Base-by-base conservation (phyloP, 2,329 filamentous ascomycete genomes). In the Fusarium longipes region DNA sequence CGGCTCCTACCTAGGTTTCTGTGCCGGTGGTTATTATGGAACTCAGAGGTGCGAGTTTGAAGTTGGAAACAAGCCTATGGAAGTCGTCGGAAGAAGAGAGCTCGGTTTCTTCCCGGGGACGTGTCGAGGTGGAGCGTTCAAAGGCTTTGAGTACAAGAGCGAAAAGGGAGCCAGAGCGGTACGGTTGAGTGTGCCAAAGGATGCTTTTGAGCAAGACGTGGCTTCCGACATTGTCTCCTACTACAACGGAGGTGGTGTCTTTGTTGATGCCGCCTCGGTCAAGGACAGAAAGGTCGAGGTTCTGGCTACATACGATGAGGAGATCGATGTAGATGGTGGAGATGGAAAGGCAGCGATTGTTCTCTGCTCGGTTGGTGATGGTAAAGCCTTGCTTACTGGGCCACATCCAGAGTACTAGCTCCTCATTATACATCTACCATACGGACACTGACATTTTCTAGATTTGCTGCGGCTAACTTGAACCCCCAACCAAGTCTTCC, bases 221-320 rank as follows among this genome's bases (percentile, higher is more conserved):
- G 86, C 89, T 0, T 84, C 87, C 2, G 81, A 83, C 2, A 92
- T 97, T 61, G 82, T 84, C 52, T 90, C 88, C 15, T 99, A 99
- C 76, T 97, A 95, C 77, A 99, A 99, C 71, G 96, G 96, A 1
- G 96, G 96, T 1, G 94, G 96, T 5, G 89, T 97, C 2, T 99
- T 98, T 80, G 92, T 97, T 2, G 90, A 96, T 78, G 90, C 91
- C 2, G 83, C 85, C 5, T 86, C 84, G 42, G 82, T 87, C 56
- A 80, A 82, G 55, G 84, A 86, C 29, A 80, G 84, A 65, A 91
- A 90, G 3, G 87, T 97, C 1, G 88, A 97, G 77, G 85, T 97
- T 8, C 81, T 99, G 24, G 96, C 95, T 2, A 91, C 85, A 59
- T 99, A 96, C 75, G 84, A 84, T 0, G 90, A 93, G 33, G 82